Base-by-base conservation (phyloP, 306 rosid genomes). In the Echinosophora koreensis region DNA sequence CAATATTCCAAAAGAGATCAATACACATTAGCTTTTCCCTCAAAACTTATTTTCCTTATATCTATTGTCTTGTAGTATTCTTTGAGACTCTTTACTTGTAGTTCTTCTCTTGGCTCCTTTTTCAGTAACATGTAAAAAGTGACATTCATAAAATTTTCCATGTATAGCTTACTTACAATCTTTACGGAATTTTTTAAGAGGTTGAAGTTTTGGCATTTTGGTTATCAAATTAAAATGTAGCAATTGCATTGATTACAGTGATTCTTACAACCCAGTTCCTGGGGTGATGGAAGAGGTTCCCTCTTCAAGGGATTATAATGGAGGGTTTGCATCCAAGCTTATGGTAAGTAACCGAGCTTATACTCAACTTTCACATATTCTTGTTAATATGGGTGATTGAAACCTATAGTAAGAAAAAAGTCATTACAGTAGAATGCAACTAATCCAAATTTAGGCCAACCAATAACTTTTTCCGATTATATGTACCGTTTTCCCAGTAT, bases 261-360 rank as follows among this genome's bases (percentile, higher is more conserved):
- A 92, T 75, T 78, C 89, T 79, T 94, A 94, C 80, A 94, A 94
- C 87, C 98, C 98, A 5, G 98, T 92, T 80, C 98, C 97, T 67
- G 97, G 98, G 32, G 77, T 94, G 84, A 94, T 89, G 97, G 90
- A 90, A 71, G 97, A 88, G 35, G 95, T 91, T 74, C 98, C 98
- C 68, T 92, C 98, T 35, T 88, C 98, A 4, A 89, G 89, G 71
- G 87, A 92, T 84, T 94, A 94, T 82, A 80, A 71, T n/a, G 97
- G 97, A 78, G 98, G 98, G 50, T 95, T 95, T 56, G 91, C 97
- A 38, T 89, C 97, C 41, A 95, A 92, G 82, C 98, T 92, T 80
- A 92, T 95, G 98, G 97, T 89, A 28, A 84, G 86, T 75, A 74
- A 54, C 66, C 60, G 57, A 82, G 68, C 37, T 42, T 56, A 17